Evolutionary conservation across 345 rosid genomes (phyloP).

Genomic region (Brassica nigra): DNA sequence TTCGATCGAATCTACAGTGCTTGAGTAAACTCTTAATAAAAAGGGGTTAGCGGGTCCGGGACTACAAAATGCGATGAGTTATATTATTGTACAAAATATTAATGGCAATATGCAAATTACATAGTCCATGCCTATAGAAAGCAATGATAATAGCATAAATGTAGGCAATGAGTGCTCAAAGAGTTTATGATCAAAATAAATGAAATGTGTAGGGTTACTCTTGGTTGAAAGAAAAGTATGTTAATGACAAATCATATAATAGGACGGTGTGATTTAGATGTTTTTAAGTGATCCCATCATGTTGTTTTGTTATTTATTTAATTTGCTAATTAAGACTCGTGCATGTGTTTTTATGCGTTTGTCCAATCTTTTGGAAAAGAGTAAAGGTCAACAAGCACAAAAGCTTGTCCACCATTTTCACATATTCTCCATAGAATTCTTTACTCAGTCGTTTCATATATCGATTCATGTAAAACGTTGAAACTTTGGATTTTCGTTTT

Average conservation of each 20-base stretch:
- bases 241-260: constrained; percentile 30
- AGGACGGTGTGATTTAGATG: constrained; percentile 35
- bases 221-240: constrained; percentile 39
- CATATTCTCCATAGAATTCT: constrained; percentile 1
- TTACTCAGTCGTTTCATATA: neutral
- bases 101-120: constrained; percentile 33
- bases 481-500: neutral
- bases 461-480: neutral
- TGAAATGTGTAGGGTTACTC: constrained; percentile 40
- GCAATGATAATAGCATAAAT: constrained; percentile 45
- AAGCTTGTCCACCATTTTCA: constrained; percentile 38
- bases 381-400: constrained; percentile 39
- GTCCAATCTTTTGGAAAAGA: constrained; percentile 33
- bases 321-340: constrained; percentile 30
- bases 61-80: constrained; percentile 8
- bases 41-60: neutral
- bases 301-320: constrained; percentile 22
- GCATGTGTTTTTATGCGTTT: constrained; percentile 43
- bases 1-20: neutral
- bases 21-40: neutral
- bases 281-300: constrained; percentile 40
- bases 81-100: constrained; percentile 8
- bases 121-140: constrained; percentile 41
- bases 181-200: constrained; percentile 39
- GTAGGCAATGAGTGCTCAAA: constrained; percentile 43